These are phyloP conservation scores for Lophium mytilinum DNA, from an alignment of 495 filamentous ascomycete genomes.

Conservation along the genomic window DNA sequence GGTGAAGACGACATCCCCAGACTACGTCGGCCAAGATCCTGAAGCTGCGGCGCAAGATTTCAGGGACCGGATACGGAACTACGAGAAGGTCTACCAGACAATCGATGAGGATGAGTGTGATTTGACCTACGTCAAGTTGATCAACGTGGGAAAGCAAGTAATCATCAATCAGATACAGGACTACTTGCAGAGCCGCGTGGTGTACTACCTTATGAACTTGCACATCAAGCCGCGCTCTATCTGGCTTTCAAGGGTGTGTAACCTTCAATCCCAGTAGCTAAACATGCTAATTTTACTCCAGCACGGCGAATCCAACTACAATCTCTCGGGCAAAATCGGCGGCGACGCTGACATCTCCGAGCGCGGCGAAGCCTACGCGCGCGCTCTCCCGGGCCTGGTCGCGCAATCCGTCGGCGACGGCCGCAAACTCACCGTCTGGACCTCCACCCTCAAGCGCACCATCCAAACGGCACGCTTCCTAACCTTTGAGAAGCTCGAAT, in stretches of 20 bases:
- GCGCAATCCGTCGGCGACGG: slow-evolving; percentile 69
- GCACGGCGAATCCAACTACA: slow-evolving; percentile 92
- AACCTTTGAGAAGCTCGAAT: slow-evolving; percentile 84
- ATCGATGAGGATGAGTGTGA: slow-evolving; percentile 78
- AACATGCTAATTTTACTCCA: slow-evolving; percentile 33
- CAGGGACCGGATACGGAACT: slow-evolving; percentile 86
- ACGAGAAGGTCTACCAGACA: slow-evolving; percentile 90
- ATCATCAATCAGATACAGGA: slow-evolving; percentile 97
- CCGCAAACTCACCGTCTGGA: slow-evolving; percentile 89
- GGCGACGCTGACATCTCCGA: slow-evolving; percentile 81
- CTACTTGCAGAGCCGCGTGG: slow-evolving; percentile 89
- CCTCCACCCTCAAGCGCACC: slow-evolving; percentile 86
- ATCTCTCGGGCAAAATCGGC: slow-evolving; percentile 79
- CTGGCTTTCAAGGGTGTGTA: slow-evolving; percentile 85
- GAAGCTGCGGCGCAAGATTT: slow-evolving; percentile 86
- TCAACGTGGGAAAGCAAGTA: slow-evolving; percentile 89
- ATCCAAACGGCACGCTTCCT: slow-evolving; percentile 84
- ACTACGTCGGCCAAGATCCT: slow-evolving; percentile 90
- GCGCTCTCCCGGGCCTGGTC: slow-evolving; percentile 70
- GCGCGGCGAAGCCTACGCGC: slow-evolving; percentile 82
- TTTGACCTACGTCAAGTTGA: slow-evolving; percentile 91
- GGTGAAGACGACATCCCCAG: slow-evolving; percentile 92
- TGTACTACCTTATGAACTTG: slow-evolving; percentile 97
- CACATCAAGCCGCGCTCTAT: slow-evolving; percentile 97
- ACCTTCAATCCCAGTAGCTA: not conserved